phyloP scores from a whole-genome alignment of 495 filamentous ascomycete genomes.

The Penicillium turbatum region DNA sequence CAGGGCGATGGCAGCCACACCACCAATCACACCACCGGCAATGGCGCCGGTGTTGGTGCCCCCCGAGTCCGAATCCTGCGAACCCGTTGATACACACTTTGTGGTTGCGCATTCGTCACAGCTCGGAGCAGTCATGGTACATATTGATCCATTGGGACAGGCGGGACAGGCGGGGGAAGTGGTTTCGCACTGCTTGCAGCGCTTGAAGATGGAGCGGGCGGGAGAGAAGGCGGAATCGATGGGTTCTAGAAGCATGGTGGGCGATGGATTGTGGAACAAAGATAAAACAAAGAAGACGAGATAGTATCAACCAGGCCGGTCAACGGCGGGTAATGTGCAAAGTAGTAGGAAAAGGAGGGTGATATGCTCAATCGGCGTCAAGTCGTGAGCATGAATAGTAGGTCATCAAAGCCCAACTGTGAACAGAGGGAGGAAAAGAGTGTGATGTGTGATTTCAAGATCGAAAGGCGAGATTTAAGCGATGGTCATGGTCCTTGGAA shows the following conservation, averaged over 20 bases:
- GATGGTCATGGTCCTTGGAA: conserved; percentile 28
- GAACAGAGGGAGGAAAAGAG: conserved; percentile 21
- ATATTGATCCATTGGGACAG: conserved; percentile 48
- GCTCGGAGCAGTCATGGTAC: conserved; percentile 50
- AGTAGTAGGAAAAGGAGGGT: conserved; percentile 27
- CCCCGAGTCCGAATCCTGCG: conserved; percentile 19
- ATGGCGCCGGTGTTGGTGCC: conserved; percentile 73
- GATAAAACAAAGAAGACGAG: conserved; percentile 8
- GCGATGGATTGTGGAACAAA: not conserved
- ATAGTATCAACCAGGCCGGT: conserved; percentile 24
- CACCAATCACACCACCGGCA: conserved; percentile 78
- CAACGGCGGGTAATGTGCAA: conserved; percentile 25
- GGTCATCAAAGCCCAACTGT: conserved; percentile 25
- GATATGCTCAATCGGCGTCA: conserved; percentile 38
- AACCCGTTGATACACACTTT: conserved; percentile 47
- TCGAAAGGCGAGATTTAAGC: conserved; percentile 13
- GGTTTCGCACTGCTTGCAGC: conserved; percentile 42
- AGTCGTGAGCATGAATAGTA: conserved; percentile 38
- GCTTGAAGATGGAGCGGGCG: conserved; percentile 42
- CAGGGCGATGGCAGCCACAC: conserved; percentile 61
- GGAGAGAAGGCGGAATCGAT: conserved; percentile 25
- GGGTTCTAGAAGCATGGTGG: conserved; percentile 30
- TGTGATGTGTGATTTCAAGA: conserved; percentile 11
- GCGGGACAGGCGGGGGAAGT: conserved; percentile 46
- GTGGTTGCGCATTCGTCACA: conserved; percentile 58